Evolutionary conservation across 208 protist species (phyloP).

Genomic region (Leishmania martiniquensis): DNA sequence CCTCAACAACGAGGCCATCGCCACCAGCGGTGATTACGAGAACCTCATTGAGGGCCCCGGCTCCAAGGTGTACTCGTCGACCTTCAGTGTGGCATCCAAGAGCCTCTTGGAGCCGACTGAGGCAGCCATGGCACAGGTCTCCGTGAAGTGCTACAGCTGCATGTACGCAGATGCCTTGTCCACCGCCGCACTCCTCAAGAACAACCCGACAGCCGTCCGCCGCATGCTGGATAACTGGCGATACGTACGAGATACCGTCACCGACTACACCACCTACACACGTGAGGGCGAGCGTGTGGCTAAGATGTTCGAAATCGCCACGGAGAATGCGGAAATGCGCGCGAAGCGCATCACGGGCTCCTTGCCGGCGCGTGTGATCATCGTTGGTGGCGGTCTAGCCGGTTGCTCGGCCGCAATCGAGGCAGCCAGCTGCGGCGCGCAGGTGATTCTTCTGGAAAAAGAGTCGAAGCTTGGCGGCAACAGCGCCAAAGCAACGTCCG

Average conservation of each 20-base stretch:
- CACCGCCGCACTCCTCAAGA: conserved; percentile 70
- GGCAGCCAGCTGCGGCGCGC: conserved; percentile 77
- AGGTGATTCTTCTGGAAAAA: conserved; percentile 94
- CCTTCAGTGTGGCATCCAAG: conserved; percentile 40
- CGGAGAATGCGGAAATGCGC: conserved; percentile 53
- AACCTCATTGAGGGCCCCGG: conserved; percentile 54
- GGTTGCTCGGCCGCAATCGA: conserved; percentile 87
- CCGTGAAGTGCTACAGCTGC: conserved; percentile 77
- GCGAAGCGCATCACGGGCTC: conserved; percentile 61
- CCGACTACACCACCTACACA: conserved; percentile 69
- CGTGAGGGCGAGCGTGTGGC: conserved; percentile 66
- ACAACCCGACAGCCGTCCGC: conserved; percentile 55
- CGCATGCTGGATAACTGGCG: conserved; percentile 70
- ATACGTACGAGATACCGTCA: conserved; percentile 57
- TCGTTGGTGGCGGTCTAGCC: conserved; percentile 88
- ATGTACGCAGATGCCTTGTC: conserved; percentile 88
- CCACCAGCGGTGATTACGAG: conserved; percentile 71
- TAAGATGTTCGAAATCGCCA: conserved; percentile 73
- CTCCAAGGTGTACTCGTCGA: conserved; percentile 49
- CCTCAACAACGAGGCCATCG: conserved; percentile 68
- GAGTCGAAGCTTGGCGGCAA: conserved; percentile 92
- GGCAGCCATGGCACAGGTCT: conserved; percentile 60
- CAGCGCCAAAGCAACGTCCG: conserved; percentile 96
- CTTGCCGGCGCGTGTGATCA: conserved; percentile 72
- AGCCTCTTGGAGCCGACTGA: conserved; percentile 46